Evolutionary conservation across 768 basidiomycete genomes (phyloP).

Genomic region (Tricholoma sp.): DNA sequence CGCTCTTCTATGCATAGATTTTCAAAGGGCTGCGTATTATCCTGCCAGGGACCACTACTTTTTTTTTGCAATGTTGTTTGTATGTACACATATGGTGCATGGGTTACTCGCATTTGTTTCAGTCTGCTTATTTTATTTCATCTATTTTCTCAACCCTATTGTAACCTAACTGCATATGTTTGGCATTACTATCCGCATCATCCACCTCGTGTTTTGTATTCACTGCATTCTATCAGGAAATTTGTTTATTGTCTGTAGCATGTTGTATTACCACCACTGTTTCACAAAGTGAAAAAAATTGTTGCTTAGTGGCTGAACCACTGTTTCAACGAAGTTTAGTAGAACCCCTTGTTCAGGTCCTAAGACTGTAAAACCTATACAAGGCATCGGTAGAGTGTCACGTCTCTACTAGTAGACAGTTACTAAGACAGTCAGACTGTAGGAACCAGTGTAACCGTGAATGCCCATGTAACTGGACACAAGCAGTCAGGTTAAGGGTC

Average conservation of each 20-base stretch:
- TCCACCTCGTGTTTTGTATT: slow-evolving; percentile 4
- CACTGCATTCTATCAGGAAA: slow-evolving; percentile 2
- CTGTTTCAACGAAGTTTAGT: too few species aligned
- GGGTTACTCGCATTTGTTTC: not conserved
- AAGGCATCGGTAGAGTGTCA: too few species aligned
- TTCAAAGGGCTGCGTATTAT: not conserved
- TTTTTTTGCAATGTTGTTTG: not conserved
- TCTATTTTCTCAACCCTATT: not conserved
- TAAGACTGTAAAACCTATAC: too few species aligned
- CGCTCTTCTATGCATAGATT: not conserved
- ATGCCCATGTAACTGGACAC: too few species aligned
- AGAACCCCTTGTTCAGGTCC: too few species aligned
- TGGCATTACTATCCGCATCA: not conserved
- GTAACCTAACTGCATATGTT: not conserved
- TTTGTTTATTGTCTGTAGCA: not conserved
- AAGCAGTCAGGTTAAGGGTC: too few species aligned
- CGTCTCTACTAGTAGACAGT: too few species aligned
- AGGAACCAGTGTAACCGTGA: too few species aligned
- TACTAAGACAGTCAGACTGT: too few species aligned
- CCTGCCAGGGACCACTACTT: not conserved
- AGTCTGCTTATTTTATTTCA: slow-evolving; percentile 2
- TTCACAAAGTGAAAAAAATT: not conserved
- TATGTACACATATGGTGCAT: slow-evolving; percentile 5
- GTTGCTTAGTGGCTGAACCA: too few species aligned
- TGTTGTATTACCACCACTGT: not conserved